Evolutionary conservation across 164 flowering plant genomes (phyloP).

Genomic region (Cinnamomum chago): DNA sequence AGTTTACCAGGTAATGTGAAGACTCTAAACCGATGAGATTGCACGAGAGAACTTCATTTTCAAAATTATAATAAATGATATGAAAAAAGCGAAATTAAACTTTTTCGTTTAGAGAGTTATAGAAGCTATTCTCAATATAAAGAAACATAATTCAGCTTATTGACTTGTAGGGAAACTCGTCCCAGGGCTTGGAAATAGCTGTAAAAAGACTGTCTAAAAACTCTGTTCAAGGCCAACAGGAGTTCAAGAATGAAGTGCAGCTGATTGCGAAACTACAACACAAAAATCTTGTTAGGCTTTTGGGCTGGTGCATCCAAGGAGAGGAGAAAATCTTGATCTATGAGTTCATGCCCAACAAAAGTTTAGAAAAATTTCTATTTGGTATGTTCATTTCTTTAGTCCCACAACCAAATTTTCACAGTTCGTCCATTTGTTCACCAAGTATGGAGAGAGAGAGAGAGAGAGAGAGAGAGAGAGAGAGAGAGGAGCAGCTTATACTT

Average conservation of each 20-base stretch:
- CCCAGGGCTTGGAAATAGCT: slow-evolving; percentile 29
- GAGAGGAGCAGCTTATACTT: too few relatives aligned
- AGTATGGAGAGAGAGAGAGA: too few relatives aligned
- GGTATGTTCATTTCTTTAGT: slow-evolving; percentile 12
- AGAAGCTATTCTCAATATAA: too few relatives aligned
- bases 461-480: too few relatives aligned
- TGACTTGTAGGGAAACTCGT: slow-evolving; percentile 22
- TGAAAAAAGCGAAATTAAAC: too few relatives aligned
- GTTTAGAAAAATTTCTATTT: slow-evolving; percentile 25
- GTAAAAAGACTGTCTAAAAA: slow-evolving; percentile 37
- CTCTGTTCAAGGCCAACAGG: slow-evolving; percentile 35
- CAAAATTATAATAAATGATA: too few relatives aligned
- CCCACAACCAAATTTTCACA: background rate
- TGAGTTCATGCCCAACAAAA: slow-evolving; percentile 36
- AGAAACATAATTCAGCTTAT: too few relatives aligned
- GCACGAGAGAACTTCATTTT: too few relatives aligned
- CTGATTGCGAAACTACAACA: slow-evolving; percentile 41
- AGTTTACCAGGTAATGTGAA: slow-evolving; percentile 12
- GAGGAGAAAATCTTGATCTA: slow-evolving; percentile 37
- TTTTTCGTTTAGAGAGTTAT: too few relatives aligned
- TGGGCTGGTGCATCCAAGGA: slow-evolving; percentile 33
- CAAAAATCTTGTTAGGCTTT: slow-evolving; percentile 34
- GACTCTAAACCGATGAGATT: too few relatives aligned
- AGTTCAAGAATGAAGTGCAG: slow-evolving; percentile 34
- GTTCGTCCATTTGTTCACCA: background rate